Evolutionary conservation across 352 stramenopile genomes (phyloP).

Genomic region (Globisporangium nunn): DNA sequence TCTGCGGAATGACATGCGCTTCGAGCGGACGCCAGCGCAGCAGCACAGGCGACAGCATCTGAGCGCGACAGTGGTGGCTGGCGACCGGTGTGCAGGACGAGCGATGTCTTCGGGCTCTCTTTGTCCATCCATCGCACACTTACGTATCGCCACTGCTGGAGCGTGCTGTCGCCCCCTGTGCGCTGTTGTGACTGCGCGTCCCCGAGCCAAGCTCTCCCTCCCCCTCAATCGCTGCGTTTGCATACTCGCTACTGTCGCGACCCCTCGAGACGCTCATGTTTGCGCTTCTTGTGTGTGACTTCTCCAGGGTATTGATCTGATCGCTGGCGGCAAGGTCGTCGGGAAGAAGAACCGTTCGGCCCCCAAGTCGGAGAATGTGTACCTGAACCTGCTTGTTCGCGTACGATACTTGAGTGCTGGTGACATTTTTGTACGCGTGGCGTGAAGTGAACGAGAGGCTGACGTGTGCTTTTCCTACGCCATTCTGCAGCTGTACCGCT

Average conservation of each 20-base stretch:
- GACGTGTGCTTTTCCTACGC: background rate
- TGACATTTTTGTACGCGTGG: background rate
- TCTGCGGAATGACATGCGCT: conserved; percentile 3
- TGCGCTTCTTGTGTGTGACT: background rate
- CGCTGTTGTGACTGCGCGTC: background rate
- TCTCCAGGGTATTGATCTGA: conserved; percentile 97
- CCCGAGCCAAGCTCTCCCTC: conserved; percentile 8
- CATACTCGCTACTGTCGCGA: background rate
- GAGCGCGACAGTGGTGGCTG: background rate
- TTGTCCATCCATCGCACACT: background rate
- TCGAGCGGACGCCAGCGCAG: conserved; percentile 1
- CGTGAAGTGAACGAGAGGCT: background rate
- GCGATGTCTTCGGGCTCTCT: too few species aligned
- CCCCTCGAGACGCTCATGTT: conserved; percentile 6
- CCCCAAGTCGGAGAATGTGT: conserved; percentile 99
- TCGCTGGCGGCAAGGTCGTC: conserved; percentile 96
- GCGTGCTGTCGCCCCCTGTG: background rate
- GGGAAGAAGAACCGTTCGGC: conserved; percentile 97
- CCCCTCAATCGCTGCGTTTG: conserved; percentile 2
- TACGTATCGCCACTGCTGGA: background rate
- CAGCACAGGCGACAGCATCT: background rate
- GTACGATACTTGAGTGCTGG: conserved; percentile 56
- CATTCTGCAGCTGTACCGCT: conserved; percentile 85
- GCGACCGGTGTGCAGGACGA: too few species aligned
- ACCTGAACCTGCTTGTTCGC: conserved; percentile 97